Conservation (phyloP, 140 eudicot genomes). For the Cichorium intybus region DNA sequence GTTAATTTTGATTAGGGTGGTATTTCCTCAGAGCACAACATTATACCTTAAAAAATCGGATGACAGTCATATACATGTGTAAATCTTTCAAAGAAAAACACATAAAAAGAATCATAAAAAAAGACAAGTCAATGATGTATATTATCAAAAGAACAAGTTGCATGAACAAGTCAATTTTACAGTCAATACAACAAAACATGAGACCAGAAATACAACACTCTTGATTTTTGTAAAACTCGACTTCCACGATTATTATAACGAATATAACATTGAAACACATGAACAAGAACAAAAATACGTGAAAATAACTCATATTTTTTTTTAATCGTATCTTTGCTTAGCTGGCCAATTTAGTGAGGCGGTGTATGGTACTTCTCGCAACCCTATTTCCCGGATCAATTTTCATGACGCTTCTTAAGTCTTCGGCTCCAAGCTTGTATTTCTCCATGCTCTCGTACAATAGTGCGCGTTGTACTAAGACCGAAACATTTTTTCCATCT, state of each 20-base stretch:
- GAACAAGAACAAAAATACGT: constrained; percentile 21
- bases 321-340: constrained; percentile 2
- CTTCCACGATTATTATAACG: constrained; percentile 24
- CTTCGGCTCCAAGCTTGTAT: constrained; percentile 97
- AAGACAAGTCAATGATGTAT: constrained; percentile 9
- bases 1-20: no score
- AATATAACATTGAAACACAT: constrained; percentile 14
- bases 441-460: constrained; percentile 98
- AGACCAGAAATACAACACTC: constrained; percentile 32
- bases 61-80: no score
- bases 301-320: constrained; percentile 10
- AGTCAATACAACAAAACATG: constrained; percentile 12
- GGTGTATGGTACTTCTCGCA: constrained; percentile 94
- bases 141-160: constrained; percentile 10
- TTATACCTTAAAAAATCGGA: no score
- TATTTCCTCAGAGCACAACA: no score
- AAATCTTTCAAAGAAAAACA: no score
- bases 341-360: constrained; percentile 77
- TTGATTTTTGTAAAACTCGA: constrained; percentile 7
- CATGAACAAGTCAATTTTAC: constrained; percentile 24
- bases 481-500: constrained; percentile 60
- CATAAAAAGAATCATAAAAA: background rate
- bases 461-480: constrained; percentile 92
- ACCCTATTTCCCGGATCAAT: constrained; percentile 93
- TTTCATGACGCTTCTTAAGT: constrained; percentile 87